Evolutionary conservation across 768 basidiomycete genomes (phyloP).

Genomic region (Fistulinella prunicolor): DNA sequence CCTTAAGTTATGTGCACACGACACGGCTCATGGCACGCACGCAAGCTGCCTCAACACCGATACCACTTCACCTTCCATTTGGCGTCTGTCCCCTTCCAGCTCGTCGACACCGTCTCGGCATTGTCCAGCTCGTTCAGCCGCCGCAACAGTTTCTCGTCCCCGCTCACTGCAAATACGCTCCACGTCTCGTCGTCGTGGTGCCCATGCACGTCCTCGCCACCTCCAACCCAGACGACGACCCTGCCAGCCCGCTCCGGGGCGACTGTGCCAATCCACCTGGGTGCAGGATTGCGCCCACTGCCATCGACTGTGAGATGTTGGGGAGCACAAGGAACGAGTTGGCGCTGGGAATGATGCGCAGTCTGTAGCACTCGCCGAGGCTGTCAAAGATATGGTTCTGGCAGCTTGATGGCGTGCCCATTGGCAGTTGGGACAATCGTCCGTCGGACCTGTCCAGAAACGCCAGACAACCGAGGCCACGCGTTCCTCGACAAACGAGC

Average conservation of each 20-base stretch:
- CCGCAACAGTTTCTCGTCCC: slow-evolving; percentile 76
- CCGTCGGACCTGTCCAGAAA: slow-evolving; percentile 62
- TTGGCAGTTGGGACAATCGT: slow-evolving; percentile 51
- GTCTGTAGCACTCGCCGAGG: slow-evolving; percentile 77
- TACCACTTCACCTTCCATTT: slow-evolving; percentile 56
- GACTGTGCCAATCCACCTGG: slow-evolving; percentile 49
- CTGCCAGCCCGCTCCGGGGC: slow-evolving; percentile 29
- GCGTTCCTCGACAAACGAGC: slow-evolving; percentile 80
- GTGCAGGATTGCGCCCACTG: background rate
- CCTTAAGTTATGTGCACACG: too few species aligned
- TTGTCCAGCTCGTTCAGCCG: slow-evolving; percentile 72
- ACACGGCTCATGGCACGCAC: too few species aligned
- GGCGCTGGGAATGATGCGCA: slow-evolving; percentile 78
- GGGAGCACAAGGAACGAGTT: slow-evolving; percentile 82
- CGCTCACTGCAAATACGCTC: slow-evolving; percentile 64
- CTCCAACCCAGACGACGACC: too few species aligned
- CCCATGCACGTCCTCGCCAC: background rate
- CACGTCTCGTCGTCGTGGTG: slow-evolving; percentile 40
- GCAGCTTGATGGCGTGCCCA: slow-evolving; percentile 55
- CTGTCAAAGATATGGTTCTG: slow-evolving; percentile 91
- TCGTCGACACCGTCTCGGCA: slow-evolving; percentile 69
- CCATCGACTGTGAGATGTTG: slow-evolving; percentile 69
- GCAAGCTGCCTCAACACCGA: slow-evolving; percentile 28
- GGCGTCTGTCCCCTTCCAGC: slow-evolving; percentile 75
- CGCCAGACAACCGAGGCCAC: slow-evolving; percentile 83